These are phyloP conservation scores for Crotalaria pallida DNA, from an alignment of 306 rosid genomes.

Conservation along the genomic window DNA sequence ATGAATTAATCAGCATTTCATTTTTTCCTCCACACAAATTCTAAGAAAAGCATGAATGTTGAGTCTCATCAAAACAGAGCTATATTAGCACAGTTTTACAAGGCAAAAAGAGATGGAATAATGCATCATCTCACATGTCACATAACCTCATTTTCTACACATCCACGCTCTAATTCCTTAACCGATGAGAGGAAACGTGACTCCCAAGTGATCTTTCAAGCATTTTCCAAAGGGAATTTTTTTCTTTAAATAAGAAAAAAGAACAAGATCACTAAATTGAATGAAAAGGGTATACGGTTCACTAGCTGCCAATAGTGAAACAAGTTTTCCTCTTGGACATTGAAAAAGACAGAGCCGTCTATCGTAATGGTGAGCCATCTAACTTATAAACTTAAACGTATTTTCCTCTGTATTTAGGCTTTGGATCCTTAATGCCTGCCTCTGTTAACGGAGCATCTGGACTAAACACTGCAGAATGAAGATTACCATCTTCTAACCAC, in stretches of 20 bases:
- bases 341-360: slow-evolving; percentile 10
- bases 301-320: not conserved
- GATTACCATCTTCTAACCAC: slow-evolving; percentile 96
- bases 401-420: slow-evolving; percentile 87
- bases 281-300: not conserved
- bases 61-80: not conserved
- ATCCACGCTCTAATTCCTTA: too few species aligned
- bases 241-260: not conserved
- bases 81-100: not conserved
- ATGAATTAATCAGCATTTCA: too few species aligned
- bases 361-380: slow-evolving; percentile 6
- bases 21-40: too few species aligned
- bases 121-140: too few species aligned
- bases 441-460: slow-evolving; percentile 39
- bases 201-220: not conserved
- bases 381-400: slow-evolving; percentile 49
- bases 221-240: not conserved
- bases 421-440: slow-evolving; percentile 48
- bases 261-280: slow-evolving; percentile 17
- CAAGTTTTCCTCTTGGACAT: not conserved
- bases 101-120: not conserved
- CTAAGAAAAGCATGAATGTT: not conserved
- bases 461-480: slow-evolving; percentile 88
- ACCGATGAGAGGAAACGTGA: too few species aligned
- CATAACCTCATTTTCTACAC: not conserved